A percentile compares a stretch with the other conserved stretches of the same genome.
Evolutionary conservation across 2,329 filamentous ascomycete genomes (phyloP).

Genomic region (Aspergillus unguis): DNA sequence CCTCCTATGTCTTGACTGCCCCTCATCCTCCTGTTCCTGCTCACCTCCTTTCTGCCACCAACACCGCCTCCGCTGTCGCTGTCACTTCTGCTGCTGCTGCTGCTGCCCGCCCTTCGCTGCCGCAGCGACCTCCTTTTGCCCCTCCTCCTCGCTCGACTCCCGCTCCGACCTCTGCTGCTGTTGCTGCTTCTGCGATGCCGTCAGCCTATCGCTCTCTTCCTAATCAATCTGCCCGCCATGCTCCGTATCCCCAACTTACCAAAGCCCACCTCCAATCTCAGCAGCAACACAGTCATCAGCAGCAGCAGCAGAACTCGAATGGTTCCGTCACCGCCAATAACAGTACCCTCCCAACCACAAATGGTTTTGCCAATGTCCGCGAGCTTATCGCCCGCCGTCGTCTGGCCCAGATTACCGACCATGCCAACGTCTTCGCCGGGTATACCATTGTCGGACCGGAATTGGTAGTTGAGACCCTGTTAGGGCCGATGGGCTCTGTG

Average conservation of each 20-base stretch:
- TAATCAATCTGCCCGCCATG: conserved; percentile 37
- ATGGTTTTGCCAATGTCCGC: conserved; percentile 42
- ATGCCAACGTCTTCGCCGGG: conserved; percentile 44
- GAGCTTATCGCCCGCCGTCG: conserved; percentile 42
- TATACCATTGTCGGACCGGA: conserved; percentile 44
- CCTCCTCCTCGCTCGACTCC: conserved; percentile 31
- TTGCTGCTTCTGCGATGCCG: conserved; percentile 41
- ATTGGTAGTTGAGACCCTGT: conserved; percentile 42
- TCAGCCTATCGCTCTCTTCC: conserved; percentile 42
- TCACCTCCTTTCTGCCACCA: conserved; percentile 17
- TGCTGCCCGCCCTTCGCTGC: conserved; percentile 30
- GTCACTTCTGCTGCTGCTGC: conserved; percentile 18
- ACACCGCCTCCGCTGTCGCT: conserved; percentile 15
- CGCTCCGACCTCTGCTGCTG: conserved; percentile 25
- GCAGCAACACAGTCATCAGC: conserved; percentile 18
- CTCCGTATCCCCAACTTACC: conserved; percentile 36
- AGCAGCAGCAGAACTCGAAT: conserved; percentile 16
- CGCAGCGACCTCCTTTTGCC: conserved; percentile 34
- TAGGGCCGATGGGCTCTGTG: conserved; percentile 41
- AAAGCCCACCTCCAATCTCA: conserved; percentile 32
- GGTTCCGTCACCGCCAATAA: conserved; percentile 8
- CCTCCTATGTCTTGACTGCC: conserved; percentile 19
- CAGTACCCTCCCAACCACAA: conserved; percentile 31
- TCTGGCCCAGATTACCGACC: conserved; percentile 44
- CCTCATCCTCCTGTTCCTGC: conserved; percentile 9